Conservation (phyloP, 148 eudicot species). For the Camellia lanceoleosa region DNA sequence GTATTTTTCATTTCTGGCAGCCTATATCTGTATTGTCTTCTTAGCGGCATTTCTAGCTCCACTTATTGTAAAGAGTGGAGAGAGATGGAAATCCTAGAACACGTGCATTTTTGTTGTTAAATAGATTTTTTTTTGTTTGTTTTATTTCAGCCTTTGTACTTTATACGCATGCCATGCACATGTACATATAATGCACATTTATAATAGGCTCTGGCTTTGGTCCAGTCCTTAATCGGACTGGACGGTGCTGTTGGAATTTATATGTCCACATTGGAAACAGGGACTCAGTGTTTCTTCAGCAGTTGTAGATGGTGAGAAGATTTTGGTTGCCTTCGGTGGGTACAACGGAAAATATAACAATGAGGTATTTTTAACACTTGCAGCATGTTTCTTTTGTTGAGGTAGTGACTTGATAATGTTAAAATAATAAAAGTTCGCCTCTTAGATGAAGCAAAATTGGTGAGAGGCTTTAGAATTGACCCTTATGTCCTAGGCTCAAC, state of each 20-base stretch:
- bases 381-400: background rate
- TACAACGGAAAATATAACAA: slow-evolving; percentile 91
- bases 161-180: background rate
- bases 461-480: background rate
- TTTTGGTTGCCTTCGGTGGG: slow-evolving; percentile 92
- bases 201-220: no score
- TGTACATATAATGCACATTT: background rate
- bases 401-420: background rate
- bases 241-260: no score
- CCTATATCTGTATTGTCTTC: background rate
- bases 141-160: background rate
- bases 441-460: background rate
- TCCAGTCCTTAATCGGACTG: no score
- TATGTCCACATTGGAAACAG: slow-evolving; percentile 37
- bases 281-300: slow-evolving; percentile 76
- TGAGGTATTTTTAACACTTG: slow-evolving; percentile 52
- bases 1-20: slow-evolving; percentile 1
- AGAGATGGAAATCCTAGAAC: background rate
- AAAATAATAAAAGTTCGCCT: background rate
- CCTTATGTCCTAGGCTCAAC: background rate
- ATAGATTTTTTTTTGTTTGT: background rate
- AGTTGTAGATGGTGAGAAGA: slow-evolving; percentile 49
- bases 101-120: background rate
- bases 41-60: background rate
- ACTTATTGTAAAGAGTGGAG: background rate